A percentile compares a stretch with the other conserved stretches of the same genome.
Conservation (phyloP, 192 early-diverging fungal genomes). For the Backusella westeae region DNA sequence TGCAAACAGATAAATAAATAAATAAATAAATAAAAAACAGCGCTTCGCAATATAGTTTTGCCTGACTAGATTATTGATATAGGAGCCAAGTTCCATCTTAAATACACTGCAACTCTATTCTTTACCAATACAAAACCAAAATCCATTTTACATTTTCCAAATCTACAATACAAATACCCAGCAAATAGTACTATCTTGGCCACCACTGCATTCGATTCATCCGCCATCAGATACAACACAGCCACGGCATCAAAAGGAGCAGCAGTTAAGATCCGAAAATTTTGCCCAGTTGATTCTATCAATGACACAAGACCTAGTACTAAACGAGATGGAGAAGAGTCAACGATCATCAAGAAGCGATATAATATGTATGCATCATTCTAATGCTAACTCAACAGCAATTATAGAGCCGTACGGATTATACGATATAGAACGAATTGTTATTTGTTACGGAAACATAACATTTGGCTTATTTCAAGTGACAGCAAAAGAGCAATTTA, state of each 20-base stretch:
- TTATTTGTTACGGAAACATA: background rate
- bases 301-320: background rate
- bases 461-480: conserved; percentile 10
- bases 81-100: background rate
- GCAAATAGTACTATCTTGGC: background rate
- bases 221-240: background rate
- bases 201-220: background rate
- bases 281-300: background rate
- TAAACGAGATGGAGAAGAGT: background rate
- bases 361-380: background rate
- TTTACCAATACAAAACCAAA: background rate
- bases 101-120: background rate
- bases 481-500: background rate
- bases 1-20: background rate
- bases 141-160: background rate
- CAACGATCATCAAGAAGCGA: background rate
- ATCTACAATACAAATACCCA: background rate
- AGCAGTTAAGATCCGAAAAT: background rate
- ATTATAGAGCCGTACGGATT: background rate
- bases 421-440: background rate
- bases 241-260: background rate
- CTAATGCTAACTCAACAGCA: background rate
- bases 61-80: background rate
- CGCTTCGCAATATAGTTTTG: background rate
- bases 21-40: background rate